A percentile compares a stretch with the other conserved stretches of the same genome.
phyloP scores from a whole-genome alignment of 345 rosid genomes.

The Citrus trifoliata region DNA sequence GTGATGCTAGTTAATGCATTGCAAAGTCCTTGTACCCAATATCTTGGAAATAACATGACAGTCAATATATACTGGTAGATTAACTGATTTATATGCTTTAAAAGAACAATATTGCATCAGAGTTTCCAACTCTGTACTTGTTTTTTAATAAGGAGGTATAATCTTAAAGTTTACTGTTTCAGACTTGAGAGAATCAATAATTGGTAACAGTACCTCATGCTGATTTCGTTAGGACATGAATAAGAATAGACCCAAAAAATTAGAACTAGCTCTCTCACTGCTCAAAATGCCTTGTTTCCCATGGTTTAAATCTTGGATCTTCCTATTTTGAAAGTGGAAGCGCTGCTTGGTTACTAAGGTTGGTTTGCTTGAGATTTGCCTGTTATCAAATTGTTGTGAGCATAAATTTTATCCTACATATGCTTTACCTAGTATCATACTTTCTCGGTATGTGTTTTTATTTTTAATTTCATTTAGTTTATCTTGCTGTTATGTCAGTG shows the following conservation, averaged over 20 bases:
- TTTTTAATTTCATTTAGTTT: constrained; percentile 5
- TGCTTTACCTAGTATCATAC: neutral
- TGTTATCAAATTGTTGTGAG: neutral
- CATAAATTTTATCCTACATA: neutral
- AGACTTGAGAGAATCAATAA: neutral
- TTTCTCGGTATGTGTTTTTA: constrained; percentile 1
- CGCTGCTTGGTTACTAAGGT: neutral
- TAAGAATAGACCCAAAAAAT: neutral
- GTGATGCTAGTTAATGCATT: neutral
- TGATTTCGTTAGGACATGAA: neutral
- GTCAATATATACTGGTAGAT: neutral
- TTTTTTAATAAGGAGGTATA: neutral
- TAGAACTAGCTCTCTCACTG: neutral
- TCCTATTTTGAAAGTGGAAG: neutral
- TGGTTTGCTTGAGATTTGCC: neutral
- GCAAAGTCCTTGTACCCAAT: neutral
- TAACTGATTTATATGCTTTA: neutral
- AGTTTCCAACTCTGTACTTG: neutral
- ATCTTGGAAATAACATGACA: neutral
- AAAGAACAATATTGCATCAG: neutral
- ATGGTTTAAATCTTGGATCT: neutral
- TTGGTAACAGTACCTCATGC: neutral
- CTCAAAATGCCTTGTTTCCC: neutral
- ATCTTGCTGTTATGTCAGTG: constrained; percentile 5
- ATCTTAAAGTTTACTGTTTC: neutral